Evolutionary conservation across 768 basidiomycete species (phyloP).

Genomic region (Collybiopsis confluens): DNA sequence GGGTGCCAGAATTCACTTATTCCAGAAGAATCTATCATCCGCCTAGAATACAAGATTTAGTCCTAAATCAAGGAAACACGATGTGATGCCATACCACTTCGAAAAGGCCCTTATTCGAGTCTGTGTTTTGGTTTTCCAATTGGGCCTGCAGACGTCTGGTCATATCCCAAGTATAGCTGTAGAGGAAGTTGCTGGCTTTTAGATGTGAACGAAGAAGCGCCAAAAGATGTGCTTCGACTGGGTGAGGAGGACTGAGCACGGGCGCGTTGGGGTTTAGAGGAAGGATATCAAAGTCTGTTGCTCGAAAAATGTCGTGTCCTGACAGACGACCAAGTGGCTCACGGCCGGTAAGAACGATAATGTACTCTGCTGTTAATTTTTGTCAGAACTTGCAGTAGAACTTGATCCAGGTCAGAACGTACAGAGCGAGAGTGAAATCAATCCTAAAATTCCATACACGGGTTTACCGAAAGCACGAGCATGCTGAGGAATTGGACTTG

Average conservation of each 20-base stretch:
- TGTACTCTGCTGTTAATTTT: constrained; percentile 75
- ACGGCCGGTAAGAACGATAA: constrained; percentile 83
- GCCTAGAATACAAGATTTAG: constrained; percentile 40
- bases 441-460: constrained; percentile 72
- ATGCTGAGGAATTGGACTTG: constrained; percentile 46
- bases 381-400: background rate
- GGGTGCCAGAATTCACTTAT: constrained; percentile 52
- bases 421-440: constrained; percentile 77
- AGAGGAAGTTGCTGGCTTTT: constrained; percentile 74
- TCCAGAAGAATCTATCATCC: constrained; percentile 99
- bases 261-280: constrained; percentile 75
- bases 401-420: constrained; percentile 22
- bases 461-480: constrained; percentile 59
- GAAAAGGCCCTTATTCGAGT: constrained; percentile 61
- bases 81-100: constrained; percentile 55
- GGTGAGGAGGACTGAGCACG: constrained; percentile 66
- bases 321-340: constrained; percentile 74
- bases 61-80: background rate
- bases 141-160: constrained; percentile 86
- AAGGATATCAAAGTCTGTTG: constrained; percentile 87
- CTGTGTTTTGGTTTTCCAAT: constrained; percentile 50
- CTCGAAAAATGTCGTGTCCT: constrained; percentile 83
- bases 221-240: constrained; percentile 84
- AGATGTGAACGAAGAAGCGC: constrained; percentile 86
- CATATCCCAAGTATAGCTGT: constrained; percentile 88